A percentile compares a stretch with the other conserved stretches of the same genome.
Conservation (phyloP, 495 filamentous ascomycete species). For the Penicillium canariense region DNA sequence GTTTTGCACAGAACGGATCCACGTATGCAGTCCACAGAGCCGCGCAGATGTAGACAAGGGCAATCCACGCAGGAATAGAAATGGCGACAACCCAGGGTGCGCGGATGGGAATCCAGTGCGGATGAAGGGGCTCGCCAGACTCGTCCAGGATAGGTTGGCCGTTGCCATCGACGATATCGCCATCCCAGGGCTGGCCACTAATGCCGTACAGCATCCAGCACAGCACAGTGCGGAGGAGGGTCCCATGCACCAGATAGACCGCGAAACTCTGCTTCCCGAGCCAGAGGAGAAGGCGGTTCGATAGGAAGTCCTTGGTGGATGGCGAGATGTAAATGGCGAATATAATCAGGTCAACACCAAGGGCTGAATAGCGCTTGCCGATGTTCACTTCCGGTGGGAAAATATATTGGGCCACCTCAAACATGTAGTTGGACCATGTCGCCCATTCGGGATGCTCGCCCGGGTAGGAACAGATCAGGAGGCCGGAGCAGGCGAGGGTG, state of each 20-base stretch:
- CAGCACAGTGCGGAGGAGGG: slow-evolving; percentile 58
- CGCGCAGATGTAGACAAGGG: slow-evolving; percentile 53
- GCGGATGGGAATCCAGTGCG: slow-evolving; percentile 36
- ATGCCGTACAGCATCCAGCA: slow-evolving; percentile 65
- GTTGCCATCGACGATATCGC: slow-evolving; percentile 22
- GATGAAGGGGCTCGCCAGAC: slow-evolving; percentile 37
- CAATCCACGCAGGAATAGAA: slow-evolving; percentile 55
- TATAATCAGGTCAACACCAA: slow-evolving; percentile 57
- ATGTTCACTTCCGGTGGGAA: slow-evolving; percentile 55
- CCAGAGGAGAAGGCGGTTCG: slow-evolving; percentile 59
- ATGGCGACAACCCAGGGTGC: slow-evolving; percentile 44
- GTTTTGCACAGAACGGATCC: slow-evolving; percentile 60
- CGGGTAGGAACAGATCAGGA: slow-evolving; percentile 59
- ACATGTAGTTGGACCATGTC: slow-evolving; percentile 55
- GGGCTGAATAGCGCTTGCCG: slow-evolving; percentile 51
- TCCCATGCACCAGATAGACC: slow-evolving; percentile 66
- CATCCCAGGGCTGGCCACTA: slow-evolving; percentile 46
- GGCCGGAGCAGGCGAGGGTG: slow-evolving; percentile 46
- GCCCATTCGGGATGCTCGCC: slow-evolving; percentile 57
- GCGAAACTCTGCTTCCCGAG: slow-evolving; percentile 67
- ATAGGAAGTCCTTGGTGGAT: slow-evolving; percentile 51
- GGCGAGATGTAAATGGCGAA: slow-evolving; percentile 59
- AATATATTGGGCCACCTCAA: slow-evolving; percentile 45
- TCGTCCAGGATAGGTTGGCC: slow-evolving; percentile 42
- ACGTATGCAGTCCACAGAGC: slow-evolving; percentile 63